Evolutionary conservation across 2,329 filamentous ascomycete species (phyloP).

Genomic region (Cytospora chrysosperma): DNA sequence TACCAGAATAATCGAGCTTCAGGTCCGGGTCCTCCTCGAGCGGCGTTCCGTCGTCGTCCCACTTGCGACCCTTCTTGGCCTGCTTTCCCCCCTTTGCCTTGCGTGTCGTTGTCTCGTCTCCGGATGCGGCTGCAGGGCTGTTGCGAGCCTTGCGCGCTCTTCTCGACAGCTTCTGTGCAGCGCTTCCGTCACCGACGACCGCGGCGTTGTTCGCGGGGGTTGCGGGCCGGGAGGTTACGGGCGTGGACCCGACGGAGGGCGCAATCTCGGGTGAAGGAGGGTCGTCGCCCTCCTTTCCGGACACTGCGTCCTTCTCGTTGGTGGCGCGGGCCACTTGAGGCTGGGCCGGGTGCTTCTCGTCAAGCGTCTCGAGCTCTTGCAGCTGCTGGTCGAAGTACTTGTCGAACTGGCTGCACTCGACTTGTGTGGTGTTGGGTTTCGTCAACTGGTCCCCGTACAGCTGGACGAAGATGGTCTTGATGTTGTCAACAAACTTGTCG

Average conservation of each 20-base stretch:
- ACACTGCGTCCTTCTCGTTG: constrained; percentile 36
- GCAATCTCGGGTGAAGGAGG: constrained; percentile 37
- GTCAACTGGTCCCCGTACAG: constrained; percentile 87
- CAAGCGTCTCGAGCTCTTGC: constrained; percentile 69
- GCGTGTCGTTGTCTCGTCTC: constrained; percentile 69
- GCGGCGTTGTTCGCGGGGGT: constrained; percentile 72
- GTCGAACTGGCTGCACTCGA: constrained; percentile 80
- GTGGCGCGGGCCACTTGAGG: constrained; percentile 27
- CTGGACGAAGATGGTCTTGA: constrained; percentile 86
- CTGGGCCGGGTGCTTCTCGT: constrained; percentile 36
- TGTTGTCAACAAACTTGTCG: constrained; percentile 92
- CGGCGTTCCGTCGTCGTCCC: constrained; percentile 85
- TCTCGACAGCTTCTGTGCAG: constrained; percentile 74
- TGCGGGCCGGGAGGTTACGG: constrained; percentile 72
- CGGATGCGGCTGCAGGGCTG: constrained; percentile 70
- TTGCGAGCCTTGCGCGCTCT: constrained; percentile 69
- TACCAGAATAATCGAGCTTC: constrained; percentile 86
- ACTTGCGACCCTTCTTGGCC: constrained; percentile 83
- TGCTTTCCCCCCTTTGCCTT: constrained; percentile 57
- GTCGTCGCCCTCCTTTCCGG: constrained; percentile 39
- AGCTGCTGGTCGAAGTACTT: constrained; percentile 94
- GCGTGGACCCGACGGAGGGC: constrained; percentile 66
- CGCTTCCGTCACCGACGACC: constrained; percentile 62
- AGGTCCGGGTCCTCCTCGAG: constrained; percentile 80
- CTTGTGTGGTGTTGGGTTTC: constrained; percentile 72